Base-by-base conservation (phyloP, 2,329 filamentous ascomycete species). In the Metarhizium album region DNA sequence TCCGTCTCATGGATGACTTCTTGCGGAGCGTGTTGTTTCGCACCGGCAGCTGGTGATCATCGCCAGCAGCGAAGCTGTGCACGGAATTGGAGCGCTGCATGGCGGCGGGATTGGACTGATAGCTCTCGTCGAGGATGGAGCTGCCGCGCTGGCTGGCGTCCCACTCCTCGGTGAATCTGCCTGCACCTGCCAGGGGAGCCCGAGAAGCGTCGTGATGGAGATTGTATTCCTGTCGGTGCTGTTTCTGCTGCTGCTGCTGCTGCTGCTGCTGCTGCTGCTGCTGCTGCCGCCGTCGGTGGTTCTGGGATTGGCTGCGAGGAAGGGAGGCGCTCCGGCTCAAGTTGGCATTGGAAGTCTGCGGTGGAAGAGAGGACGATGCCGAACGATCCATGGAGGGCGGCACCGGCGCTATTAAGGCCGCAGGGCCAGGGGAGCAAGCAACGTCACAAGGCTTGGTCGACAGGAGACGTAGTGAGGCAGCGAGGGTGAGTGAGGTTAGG, bases 1-100 rank as follows among this genome's bases (percentile, higher is more conserved):
- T 82, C 60, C 86, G 80, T 57, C 84, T 84, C 52, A 96, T 64
- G 9, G 90, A 95, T 23, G 74, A 74, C 69, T 89, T 93, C 75
- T 97, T 97, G 74, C 88, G 93, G 59, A 97, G 74, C 0, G 90
- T 96, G 53, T 88, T 87, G 46, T 70, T 70, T 42, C 77, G 68
- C 47, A 70, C 68, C 27, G 76, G 67, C 40, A 69, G 63, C 45
- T 67, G 64, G 38, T 66, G 60, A 46, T 61, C 68, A 52, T 76
- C 69, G 67, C 77, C 62, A 61, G 74, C 60, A 58, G 73, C 65
- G 62, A 70, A 77, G 59, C 75, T 79, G 51, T 75, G 74, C 54
- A 76, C 73, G 13, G 83, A 86, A 54, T 74, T 74, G 50, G 83
- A 77, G 57, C 83, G 81, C 64, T 83, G 76, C 68, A 84, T 74